A percentile compares a stretch with the other conserved stretches of the same genome.
These are phyloP conservation scores for Paraphaeosphaeria sporulosa DNA, from an alignment of 2,329 filamentous ascomycete genomes.

Conservation along the genomic window DNA sequence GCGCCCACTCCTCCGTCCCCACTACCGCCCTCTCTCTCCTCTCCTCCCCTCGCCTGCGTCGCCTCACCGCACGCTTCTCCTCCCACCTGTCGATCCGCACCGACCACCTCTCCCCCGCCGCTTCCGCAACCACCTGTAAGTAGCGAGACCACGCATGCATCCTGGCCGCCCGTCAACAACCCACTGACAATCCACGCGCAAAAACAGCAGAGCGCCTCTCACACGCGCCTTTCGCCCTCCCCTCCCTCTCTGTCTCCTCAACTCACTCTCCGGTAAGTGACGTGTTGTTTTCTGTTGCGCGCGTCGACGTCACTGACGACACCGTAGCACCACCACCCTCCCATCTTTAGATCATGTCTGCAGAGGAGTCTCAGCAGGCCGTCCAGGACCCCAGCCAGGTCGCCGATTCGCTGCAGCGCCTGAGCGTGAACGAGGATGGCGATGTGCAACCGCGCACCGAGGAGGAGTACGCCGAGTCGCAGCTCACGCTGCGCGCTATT, in stretches of 20 bases:
- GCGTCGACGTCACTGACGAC: conserved; percentile 38
- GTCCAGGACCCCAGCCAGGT: conserved; percentile 47
- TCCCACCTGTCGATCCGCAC: conserved; percentile 33
- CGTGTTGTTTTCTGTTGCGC: conserved; percentile 23
- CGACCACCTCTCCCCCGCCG: conserved; percentile 45
- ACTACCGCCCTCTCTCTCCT: conserved; percentile 23
- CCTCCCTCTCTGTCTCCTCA: conserved; percentile 13
- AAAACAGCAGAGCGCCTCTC: conserved; percentile 17
- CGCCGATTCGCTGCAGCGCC: conserved; percentile 52
- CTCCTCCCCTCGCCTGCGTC: conserved; percentile 27
- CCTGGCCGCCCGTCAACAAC: conserved; percentile 30
- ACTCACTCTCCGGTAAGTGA: conserved; percentile 26
- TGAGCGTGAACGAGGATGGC: conserved; percentile 65
- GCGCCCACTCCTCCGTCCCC: conserved; percentile 25
- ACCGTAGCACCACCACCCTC: conserved; percentile 32
- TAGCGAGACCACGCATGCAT: conserved; percentile 24
- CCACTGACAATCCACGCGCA: conserved; percentile 30
- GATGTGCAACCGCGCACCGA: conserved; percentile 88
- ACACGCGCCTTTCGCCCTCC: conserved; percentile 23
- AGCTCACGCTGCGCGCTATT: conserved; percentile 94
- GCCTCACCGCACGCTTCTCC: conserved; percentile 22
- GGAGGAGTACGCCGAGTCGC: conserved; percentile 92
- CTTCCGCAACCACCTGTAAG: conserved; percentile 42
- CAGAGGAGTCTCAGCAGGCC: conserved; percentile 48
- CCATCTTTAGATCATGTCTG: conserved; percentile 52